These are phyloP conservation scores for Colletotrichum tropicale DNA, from an alignment of 2,329 filamentous ascomycete genomes.

Conservation along the genomic window DNA sequence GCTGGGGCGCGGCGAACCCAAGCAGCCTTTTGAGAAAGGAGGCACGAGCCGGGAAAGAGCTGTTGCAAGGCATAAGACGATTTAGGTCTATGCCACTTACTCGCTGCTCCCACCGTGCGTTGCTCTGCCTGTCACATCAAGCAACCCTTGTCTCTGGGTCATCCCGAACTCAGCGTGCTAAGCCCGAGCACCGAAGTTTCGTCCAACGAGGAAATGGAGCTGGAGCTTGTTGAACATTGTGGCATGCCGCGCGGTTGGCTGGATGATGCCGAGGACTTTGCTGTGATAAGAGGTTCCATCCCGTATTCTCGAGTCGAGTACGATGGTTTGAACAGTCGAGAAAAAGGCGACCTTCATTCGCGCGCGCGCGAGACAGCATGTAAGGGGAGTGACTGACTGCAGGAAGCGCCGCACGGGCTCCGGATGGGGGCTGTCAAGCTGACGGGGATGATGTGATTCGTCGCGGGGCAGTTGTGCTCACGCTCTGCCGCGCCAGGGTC, in stretches of 20 bases:
- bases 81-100: neutral
- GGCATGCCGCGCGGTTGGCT: neutral
- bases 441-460: neutral
- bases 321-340: neutral
- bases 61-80: neutral
- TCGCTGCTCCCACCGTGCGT: neutral
- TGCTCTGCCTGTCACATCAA: neutral
- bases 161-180: neutral
- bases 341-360: neutral
- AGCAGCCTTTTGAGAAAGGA: neutral
- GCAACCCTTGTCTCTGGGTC: neutral
- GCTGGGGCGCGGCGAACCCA: neutral
- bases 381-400: neutral
- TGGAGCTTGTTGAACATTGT: neutral
- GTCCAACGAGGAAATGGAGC: neutral
- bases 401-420: slow-evolving; percentile 11
- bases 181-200: slow-evolving; percentile 3
- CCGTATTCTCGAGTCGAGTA: neutral
- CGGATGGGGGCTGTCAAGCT: slow-evolving; percentile 7
- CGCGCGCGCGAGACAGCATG: neutral
- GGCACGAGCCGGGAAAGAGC: neutral
- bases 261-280: neutral
- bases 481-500: slow-evolving; percentile 4
- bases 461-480: neutral
- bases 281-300: neutral